A percentile compares a stretch with the other conserved stretches of the same genome.
These are phyloP conservation scores for Eimeria brunetti DNA, from an alignment of 169 alveolate species.

Conservation along the genomic window DNA sequence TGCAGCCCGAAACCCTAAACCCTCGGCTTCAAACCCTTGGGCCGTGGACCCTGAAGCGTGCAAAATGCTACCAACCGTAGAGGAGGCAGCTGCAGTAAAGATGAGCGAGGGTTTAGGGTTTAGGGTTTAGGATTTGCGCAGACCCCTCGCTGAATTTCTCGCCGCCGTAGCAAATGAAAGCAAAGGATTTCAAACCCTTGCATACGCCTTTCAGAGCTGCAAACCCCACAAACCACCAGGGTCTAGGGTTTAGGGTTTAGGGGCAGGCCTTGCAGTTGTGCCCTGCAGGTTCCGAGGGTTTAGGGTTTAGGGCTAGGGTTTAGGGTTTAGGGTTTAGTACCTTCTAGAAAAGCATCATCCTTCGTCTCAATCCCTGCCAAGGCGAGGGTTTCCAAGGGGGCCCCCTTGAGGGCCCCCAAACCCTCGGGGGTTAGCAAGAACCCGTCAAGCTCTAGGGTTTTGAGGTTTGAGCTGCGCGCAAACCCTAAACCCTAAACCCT, in stretches of 20 bases:
- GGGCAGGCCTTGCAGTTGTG: neutral
- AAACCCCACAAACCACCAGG: neutral
- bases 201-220: conserved; percentile 13
- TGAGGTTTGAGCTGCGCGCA: conserved; percentile 12
- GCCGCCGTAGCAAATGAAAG: conserved; percentile 37
- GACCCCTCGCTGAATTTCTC: neutral
- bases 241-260: conserved; percentile 14
- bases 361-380: conserved; percentile 7
- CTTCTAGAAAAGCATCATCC: conserved; percentile 36
- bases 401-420: conserved; percentile 24
- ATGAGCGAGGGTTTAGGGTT: conserved; percentile 1
- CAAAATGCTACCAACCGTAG: neutral
- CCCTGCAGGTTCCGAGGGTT: neutral
- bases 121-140: conserved; percentile 11
- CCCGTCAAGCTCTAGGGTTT: conserved; percentile 22
- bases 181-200: conserved; percentile 24
- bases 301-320: no score
- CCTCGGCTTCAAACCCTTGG: no score
- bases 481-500: conserved; percentile 45
- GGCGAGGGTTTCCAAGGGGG: conserved; percentile 43
- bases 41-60: neutral
- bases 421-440: conserved; percentile 17
- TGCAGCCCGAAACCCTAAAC: no score
- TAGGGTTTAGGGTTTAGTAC: conserved; percentile 29
- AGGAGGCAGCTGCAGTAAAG: neutral